Conservation (phyloP, 1,139 yeast species). For the Debaryomyces psychrophilus region DNA sequence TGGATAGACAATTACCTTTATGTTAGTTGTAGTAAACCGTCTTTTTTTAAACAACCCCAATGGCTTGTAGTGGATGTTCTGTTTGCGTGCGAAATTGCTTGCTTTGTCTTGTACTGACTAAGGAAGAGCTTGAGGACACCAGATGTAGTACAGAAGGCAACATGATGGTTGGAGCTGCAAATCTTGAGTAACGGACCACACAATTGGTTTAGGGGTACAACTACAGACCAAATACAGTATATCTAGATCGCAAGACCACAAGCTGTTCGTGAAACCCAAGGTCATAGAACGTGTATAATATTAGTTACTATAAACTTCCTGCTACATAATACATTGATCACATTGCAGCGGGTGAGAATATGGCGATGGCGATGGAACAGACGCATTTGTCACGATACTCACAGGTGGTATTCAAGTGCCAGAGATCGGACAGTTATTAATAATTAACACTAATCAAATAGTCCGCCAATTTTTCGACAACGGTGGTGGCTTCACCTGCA, state of each 20-base stretch:
- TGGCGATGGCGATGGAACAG: not conserved
- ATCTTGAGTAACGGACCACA: no score
- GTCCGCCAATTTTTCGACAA: slow-evolving; percentile 94
- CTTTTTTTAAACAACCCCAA: not conserved
- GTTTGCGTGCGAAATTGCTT: not conserved
- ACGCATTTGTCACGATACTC: not conserved
- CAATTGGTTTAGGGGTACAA: no score
- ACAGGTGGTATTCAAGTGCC: not conserved
- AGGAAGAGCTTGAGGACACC: no score
- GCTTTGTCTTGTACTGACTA: not conserved
- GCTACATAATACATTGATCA: not conserved
- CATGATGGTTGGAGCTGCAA: no score
- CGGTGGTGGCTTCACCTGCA: slow-evolving; percentile 93
- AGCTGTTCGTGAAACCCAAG: not conserved
- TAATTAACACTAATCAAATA: slow-evolving; percentile 72
- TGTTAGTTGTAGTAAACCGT: no score
- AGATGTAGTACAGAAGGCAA: no score
- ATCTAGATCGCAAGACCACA: no score
- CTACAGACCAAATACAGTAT: no score
- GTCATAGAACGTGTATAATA: not conserved
- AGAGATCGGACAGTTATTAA: slow-evolving; percentile 1
- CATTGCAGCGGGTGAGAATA: not conserved
- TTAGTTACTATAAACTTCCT: not conserved
- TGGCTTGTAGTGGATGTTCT: not conserved
- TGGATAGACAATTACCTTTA: no score